These are phyloP conservation scores for Suhomyces sp. DNA, from an alignment of 805 yeast genomes.

Conservation along the genomic window DNA sequence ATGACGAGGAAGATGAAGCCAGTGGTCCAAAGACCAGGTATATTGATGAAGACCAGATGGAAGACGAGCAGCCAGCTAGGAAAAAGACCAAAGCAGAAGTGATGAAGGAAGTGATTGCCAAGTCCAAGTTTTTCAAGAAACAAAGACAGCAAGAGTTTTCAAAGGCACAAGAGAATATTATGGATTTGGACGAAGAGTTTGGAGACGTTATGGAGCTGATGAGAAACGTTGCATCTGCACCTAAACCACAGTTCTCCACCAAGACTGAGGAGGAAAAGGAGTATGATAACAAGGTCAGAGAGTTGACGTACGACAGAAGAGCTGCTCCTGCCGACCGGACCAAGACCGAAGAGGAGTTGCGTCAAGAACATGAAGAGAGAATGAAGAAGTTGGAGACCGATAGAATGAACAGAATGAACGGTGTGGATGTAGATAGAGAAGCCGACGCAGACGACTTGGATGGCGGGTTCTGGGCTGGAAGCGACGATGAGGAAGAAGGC, in stretches of 20 bases:
- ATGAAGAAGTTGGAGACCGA: conserved; percentile 63
- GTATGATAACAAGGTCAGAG: conserved; percentile 66
- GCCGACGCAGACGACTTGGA: conserved; percentile 67
- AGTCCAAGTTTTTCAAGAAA: conserved; percentile 72
- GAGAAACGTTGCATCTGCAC: conserved; percentile 19
- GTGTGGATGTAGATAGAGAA: conserved; percentile 46
- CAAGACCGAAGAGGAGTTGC: conserved; percentile 70
- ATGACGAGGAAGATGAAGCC: conserved; percentile 37
- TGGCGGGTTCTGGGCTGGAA: conserved; percentile 66
- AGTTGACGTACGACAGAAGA: conserved; percentile 65
- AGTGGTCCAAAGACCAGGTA: conserved; percentile 23
- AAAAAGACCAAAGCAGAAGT: conserved; percentile 81
- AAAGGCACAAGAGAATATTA: conserved; percentile 56
- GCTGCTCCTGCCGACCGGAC: conserved; percentile 82
- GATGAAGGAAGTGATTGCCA: conserved; percentile 81
- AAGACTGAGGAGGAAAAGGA: conserved; percentile 45
- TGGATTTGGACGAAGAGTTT: conserved; percentile 70
- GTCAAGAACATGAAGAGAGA: conserved; percentile 57
- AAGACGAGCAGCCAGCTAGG: conserved; percentile 41
- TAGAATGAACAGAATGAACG: conserved; percentile 72
- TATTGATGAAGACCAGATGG: conserved; percentile 36
- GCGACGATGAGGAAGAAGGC: conserved; percentile 46
- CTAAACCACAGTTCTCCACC: conserved; percentile 21
- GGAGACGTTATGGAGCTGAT: conserved; percentile 65
- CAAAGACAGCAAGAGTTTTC: conserved; percentile 69